Evolutionary conservation across 495 filamentous ascomycete species (phyloP), one percentile per base, ranked within the genome.

Genomic region (Antarctomyces pellizariae): DNA sequence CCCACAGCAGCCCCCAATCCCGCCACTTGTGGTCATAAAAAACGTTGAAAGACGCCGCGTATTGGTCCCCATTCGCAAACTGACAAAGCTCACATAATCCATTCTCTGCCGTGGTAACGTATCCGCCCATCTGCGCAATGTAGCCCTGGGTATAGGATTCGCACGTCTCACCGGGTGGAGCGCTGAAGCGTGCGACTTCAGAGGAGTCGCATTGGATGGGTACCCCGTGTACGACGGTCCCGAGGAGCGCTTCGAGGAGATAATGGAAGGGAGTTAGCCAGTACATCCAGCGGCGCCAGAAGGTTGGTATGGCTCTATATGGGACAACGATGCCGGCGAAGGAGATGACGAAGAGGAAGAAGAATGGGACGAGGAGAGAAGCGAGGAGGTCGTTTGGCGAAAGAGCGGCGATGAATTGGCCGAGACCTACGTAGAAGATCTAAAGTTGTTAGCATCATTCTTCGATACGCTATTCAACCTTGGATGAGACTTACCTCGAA

Each of bases 1-100:
- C 65, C 18, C 77, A 28, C 53, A 82, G 82, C 30, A 84, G 73
- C 2, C 75, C 78, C 39, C 80, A 75, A 41, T 79, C 62, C 23
- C 59, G 42, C 74, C 75, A 79, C 52, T 75, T 73, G 16, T 46
- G 24, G 12, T 43, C 46, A 1, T 53, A 49, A n/a, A 59, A 35
- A 22, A 89, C 61, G 35, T 82, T 79, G 23, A 89, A 41, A 0
- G 56, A 62, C 0, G 37, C 19, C 44, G 84, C 59, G 34, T 80
- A 91, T 44, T 83, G 59, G 11, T 56, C 46, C 0, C 72, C 75
- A 26, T 39, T 53, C 8, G 24, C 45, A 43, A 71, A 89, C 2
- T 60, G 69, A 41, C 82, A 92, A 43, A 80, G 86, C 34, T 65
- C 56, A 48, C 82, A 92, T 4, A 65, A 48, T 5, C 53, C 49